Base-by-base conservation (phyloP, 2,329 filamentous ascomycete genomes). In the Penicillium nordicum region DNA sequence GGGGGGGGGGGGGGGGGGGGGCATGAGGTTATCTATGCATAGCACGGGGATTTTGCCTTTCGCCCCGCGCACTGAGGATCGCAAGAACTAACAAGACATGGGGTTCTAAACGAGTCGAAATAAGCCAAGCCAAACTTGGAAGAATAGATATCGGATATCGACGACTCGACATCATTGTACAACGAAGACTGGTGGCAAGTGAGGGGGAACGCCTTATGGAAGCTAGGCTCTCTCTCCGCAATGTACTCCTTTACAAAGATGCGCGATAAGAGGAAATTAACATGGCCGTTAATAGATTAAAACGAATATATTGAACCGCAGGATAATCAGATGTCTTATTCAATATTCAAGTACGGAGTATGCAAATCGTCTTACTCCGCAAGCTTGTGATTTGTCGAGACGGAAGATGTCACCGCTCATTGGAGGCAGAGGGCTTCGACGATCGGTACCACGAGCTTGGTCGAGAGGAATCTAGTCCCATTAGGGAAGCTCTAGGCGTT, bases 401-500 rank as follows among this genome's bases (percentile, higher is more conserved):
- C 14, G 32, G 43, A 47, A 53, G 42, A 30, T 48, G 16, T 4
- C 40, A 59, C 38, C 30, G 38, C 18, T 40, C 38, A 58, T 55
- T 62, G 21, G 52, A 57, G 30, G 50, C 18, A 43, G 37, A 57
- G 30, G 46, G 41, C 48, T 51, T 49, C 25, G 54, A 46, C 36
- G 53, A 59, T 55, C 55, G 47, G 53, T 60, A 50, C 53, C 53
- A 43, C 43, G 43, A 63, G 49, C 62, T 63, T 67, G 61, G 60
- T 59, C 50, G 36, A 36, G 46, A 45, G 21, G 23, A 7, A 51
- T 40, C 47, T 61, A 67, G 61, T 57, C 67, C 62, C 54, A 65
- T 50, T 37, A 63, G 42, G 67, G 67, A 58, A 70, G 50, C 57
- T 70, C 29, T 38, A 70, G 53, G 64, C 68, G 68, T 64, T 44